Conservation (phyloP, 352 stramenopile genomes). For the Sclerospora graminicola region DNA sequence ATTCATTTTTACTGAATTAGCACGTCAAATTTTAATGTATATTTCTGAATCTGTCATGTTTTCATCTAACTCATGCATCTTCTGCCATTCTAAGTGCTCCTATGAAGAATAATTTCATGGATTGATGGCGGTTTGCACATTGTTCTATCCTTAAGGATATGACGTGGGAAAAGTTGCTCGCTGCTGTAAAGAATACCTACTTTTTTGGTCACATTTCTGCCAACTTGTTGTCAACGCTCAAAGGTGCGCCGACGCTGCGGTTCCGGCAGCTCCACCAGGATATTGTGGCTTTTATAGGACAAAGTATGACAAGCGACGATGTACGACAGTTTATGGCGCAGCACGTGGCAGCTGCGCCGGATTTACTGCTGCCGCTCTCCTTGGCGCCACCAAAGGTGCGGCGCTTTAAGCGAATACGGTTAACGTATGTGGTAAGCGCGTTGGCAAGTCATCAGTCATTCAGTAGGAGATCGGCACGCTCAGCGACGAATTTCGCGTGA, state of each 20-base stretch:
- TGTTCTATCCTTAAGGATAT: too few species aligned
- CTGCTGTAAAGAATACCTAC: too few species aligned
- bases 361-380: conserved; percentile 33
- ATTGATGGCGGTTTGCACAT: too few species aligned
- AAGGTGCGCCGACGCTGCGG: conserved; percentile 45
- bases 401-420: conserved; percentile 56
- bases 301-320: conserved; percentile 60
- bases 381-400: conserved; percentile 32
- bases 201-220: too few species aligned
- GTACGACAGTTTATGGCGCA: conserved; percentile 43
- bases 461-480: conserved; percentile 74
- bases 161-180: too few species aligned
- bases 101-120: too few species aligned
- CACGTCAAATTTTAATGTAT: too few species aligned
- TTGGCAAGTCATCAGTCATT: conserved; percentile 65
- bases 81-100: too few species aligned
- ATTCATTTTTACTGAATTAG: too few species aligned
- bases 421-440: conserved; percentile 43
- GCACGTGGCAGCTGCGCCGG: conserved; percentile 29
- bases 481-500: conserved; percentile 64
- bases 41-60: too few species aligned
- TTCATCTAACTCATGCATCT: too few species aligned
- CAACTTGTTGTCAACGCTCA: too few species aligned
- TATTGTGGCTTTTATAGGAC: conserved; percentile 47
- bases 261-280: conserved; percentile 71